Percentiles rank a stretch among this genome's conserved stretches.
Conservation (phyloP, 2,329 filamentous ascomycete species). For the Pyricularia pennisetigena region DNA sequence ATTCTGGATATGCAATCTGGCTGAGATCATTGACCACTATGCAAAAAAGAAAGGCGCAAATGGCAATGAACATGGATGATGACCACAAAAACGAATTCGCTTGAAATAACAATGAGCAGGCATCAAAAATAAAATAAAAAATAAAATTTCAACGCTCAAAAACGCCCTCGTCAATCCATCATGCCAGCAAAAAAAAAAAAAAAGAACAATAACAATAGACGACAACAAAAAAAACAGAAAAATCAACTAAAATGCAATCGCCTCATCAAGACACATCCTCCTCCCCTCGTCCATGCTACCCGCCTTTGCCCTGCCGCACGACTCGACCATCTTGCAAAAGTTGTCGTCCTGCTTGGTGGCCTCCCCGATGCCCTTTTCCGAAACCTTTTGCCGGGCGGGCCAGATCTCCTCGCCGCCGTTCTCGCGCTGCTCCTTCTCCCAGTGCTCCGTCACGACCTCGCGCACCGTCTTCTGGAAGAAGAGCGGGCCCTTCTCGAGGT, state of each 20-base stretch:
- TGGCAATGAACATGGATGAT: background rate
- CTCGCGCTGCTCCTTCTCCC: slow-evolving; percentile 12
- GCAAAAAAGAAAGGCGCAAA: background rate
- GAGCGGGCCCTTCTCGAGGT: slow-evolving; percentile 47
- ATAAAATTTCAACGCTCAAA: background rate
- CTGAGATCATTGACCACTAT: background rate
- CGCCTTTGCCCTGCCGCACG: background rate
- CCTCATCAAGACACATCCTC: slow-evolving; percentile 4
- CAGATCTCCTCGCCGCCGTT: slow-evolving; percentile 15
- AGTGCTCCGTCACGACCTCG: slow-evolving; percentile 16
- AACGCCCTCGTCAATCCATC: background rate
- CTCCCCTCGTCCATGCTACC: slow-evolving; percentile 1
- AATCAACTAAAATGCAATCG: slow-evolving; percentile 1
- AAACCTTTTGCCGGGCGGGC: slow-evolving; percentile 5
- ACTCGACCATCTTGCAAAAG: slow-evolving; percentile 1
- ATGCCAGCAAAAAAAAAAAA: background rate
- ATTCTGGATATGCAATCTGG: background rate
- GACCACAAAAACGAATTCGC: background rate
- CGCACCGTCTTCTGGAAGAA: slow-evolving; percentile 27
- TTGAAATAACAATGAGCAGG: background rate
- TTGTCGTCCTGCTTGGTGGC: slow-evolving; percentile 2
- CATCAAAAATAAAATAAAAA: background rate
- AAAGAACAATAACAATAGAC: too few relatives aligned
- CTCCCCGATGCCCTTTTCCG: background rate
- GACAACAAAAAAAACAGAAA: background rate